phyloP scores from a whole-genome alignment of 2,329 filamentous ascomycete genomes.

The Cryphonectria carpinicola region DNA sequence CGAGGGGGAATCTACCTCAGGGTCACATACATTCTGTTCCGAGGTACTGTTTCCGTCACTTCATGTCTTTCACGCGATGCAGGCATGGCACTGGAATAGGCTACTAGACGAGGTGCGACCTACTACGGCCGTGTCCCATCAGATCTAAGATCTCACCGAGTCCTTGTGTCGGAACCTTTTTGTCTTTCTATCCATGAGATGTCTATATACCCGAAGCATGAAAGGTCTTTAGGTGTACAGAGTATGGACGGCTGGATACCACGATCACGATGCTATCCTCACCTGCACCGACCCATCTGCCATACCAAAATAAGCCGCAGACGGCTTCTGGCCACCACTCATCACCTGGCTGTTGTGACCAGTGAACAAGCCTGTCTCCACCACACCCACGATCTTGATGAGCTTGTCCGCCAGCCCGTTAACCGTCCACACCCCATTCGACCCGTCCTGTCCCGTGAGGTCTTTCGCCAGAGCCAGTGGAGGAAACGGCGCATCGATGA shows the following conservation, averaged over 20 bases:
- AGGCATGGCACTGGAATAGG: neutral
- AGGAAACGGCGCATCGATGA: slow-evolving; percentile 90
- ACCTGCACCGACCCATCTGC: slow-evolving; percentile 71
- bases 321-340: slow-evolving; percentile 83
- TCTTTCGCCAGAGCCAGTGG: slow-evolving; percentile 69
- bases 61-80: neutral
- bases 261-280: slow-evolving; percentile 19
- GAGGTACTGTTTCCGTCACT: neutral
- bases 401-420: slow-evolving; percentile 73
- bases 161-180: neutral
- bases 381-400: slow-evolving; percentile 81
- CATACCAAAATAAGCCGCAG: slow-evolving; percentile 95
- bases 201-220: neutral
- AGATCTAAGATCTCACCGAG: neutral
- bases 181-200: neutral
- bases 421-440: slow-evolving; percentile 78
- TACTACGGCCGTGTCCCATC: neutral
- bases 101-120: neutral
- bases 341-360: slow-evolving; percentile 74
- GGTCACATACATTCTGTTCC: neutral
- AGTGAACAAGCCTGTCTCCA: slow-evolving; percentile 90
- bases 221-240: neutral
- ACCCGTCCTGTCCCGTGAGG: slow-evolving; percentile 53
- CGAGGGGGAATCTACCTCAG: slow-evolving; percentile 4
- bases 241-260: neutral